A percentile compares a stretch with the other conserved stretches of the same genome.
Evolutionary conservation across 2,329 filamentous ascomycete species (phyloP).

Genomic region (Calonectria crousiana): DNA sequence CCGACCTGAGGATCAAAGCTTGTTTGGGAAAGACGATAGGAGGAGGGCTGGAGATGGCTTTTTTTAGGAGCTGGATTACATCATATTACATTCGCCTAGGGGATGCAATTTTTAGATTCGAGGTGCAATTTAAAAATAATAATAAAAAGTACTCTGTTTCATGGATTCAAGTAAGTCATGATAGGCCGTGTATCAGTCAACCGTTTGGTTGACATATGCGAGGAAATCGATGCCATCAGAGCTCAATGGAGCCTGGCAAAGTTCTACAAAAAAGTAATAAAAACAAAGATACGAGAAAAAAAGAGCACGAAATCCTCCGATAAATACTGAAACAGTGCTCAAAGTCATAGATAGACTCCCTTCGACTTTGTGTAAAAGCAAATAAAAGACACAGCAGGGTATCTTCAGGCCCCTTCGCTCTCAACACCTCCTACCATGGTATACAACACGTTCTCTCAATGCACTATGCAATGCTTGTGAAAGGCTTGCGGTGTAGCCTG

Average conservation of each 20-base stretch:
- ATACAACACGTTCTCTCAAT: constrained; percentile 12
- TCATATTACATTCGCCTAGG: background rate
- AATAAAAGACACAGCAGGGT: constrained; percentile 27
- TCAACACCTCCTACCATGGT: constrained; percentile 14
- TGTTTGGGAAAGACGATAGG: background rate
- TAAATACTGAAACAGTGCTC: background rate
- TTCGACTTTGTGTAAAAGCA: background rate
- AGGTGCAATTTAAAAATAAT: background rate
- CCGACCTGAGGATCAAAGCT: background rate
- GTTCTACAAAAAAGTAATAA: background rate
- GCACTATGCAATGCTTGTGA: constrained; percentile 18
- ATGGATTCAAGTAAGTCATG: background rate
- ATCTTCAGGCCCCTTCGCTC: constrained; percentile 30
- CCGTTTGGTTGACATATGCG: background rate
- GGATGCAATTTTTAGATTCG: background rate
- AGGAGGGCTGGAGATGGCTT: background rate
- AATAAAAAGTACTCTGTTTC: background rate
- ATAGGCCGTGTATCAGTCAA: background rate
- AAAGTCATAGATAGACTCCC: background rate
- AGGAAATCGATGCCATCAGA: background rate
- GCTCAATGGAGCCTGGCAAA: background rate
- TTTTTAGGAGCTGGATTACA: background rate
- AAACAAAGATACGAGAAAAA: background rate
- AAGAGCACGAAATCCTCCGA: background rate
- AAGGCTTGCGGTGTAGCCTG: constrained; percentile 16